phyloP scores from a whole-genome alignment of 192 early-diverging fungal species.

The Glomus cerebriforme region DNA sequence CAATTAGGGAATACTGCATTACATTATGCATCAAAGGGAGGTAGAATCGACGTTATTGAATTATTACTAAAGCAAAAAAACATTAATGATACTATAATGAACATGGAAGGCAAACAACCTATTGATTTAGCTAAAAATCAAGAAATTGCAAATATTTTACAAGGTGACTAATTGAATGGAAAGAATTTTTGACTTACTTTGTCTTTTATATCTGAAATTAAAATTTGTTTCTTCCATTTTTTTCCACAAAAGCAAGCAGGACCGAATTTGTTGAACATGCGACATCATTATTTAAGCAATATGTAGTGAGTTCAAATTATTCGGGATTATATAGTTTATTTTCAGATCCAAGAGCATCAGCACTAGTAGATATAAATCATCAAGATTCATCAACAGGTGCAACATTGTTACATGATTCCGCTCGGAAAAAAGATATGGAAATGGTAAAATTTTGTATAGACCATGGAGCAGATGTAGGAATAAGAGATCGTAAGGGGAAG shows the following conservation, averaged over 20 bases:
- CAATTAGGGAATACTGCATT: slow-evolving; percentile 70
- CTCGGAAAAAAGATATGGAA: slow-evolving; percentile 58
- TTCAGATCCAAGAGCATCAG: slow-evolving; percentile 50
- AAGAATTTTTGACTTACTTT: neutral
- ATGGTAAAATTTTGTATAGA: slow-evolving; percentile 73
- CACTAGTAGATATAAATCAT: slow-evolving; percentile 70
- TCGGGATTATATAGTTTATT: slow-evolving; percentile 47
- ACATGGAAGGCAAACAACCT: slow-evolving; percentile 64
- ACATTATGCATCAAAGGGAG: slow-evolving; percentile 71
- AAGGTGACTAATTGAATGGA: slow-evolving; percentile 41
- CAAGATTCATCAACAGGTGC: slow-evolving; percentile 63
- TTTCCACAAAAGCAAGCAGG: slow-evolving; percentile 43
- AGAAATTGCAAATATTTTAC: slow-evolving; percentile 51
- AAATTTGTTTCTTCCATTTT: neutral
- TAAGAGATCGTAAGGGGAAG: slow-evolving; percentile 67
- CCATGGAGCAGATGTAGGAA: slow-evolving; percentile 74
- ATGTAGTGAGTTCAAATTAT: slow-evolving; percentile 45
- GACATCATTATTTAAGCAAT: slow-evolving; percentile 55
- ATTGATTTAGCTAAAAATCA: slow-evolving; percentile 52
- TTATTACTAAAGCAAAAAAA: slow-evolving; percentile 63
- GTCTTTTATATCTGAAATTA: neutral
- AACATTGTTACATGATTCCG: slow-evolving; percentile 72
- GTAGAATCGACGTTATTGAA: slow-evolving; percentile 66
- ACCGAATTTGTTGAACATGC: slow-evolving; percentile 51
- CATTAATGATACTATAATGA: slow-evolving; percentile 66